Evolutionary conservation across 257 asterid species (phyloP), one percentile per base, ranked within the genome.

Genomic region (Solanum stenotomum): DNA sequence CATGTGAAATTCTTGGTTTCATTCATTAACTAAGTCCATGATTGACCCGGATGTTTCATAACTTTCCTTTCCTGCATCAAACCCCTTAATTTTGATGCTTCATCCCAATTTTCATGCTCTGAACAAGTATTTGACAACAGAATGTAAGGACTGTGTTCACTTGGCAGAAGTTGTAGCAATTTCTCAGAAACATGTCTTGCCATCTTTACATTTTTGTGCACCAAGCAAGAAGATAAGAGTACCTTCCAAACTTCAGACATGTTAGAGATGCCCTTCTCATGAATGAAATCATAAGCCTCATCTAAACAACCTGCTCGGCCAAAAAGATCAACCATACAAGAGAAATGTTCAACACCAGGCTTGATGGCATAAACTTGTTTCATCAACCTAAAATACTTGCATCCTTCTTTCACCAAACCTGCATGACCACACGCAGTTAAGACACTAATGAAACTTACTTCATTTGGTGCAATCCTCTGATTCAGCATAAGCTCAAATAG

Each of bases 361-460:
- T 85, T 78, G 74, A 95, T 82, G 34, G 89, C 90, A 65, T 91
- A 93, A 5, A 85, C 90, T 61, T 92, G 93, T 27, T 20, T 91
- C 98, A 95, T 95, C 95, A 91, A 89, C 87, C 89, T 92, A 83
- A 95, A 95, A 89, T 93, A 94, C 87, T 88, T 87, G 92, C 95
- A 93, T 81, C 98, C 98, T 49, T 94, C 95, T 90, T 90, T 88
- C 37, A 94, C 86, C 92, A 94, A 89, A 87, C 98, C 98, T n/a
- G 94, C 92, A 92, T 93, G 98, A 91, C 93, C 94, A 61, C 98
- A 95, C 2, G 96, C 98, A 4, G 92, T 92, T 76, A 95, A 92
- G 61, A 95, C 91, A 86, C 95, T 94, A 13, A 94, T 59, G 85
- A 95, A 95, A 59, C 93, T 93, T 89, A 94, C 95, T 88, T 91